phyloP scores from a whole-genome alignment of 257 asterid genomes.

The Apocynum venetum region DNA sequence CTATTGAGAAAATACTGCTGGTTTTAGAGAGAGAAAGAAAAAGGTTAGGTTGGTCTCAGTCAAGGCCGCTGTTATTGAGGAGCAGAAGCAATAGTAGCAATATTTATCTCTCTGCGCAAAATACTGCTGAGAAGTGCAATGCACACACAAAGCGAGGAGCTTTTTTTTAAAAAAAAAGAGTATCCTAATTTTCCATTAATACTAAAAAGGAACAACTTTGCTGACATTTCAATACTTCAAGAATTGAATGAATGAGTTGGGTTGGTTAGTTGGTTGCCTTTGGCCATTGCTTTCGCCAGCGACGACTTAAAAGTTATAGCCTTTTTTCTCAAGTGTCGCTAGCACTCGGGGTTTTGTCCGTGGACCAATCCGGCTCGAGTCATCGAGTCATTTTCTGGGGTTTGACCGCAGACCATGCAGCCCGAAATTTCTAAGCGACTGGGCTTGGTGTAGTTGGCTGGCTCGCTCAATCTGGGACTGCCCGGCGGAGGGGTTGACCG shows the following conservation, averaged over 20 bases:
- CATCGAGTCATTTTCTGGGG: neutral
- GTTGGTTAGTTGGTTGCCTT: neutral
- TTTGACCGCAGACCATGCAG: neutral
- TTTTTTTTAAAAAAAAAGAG: neutral
- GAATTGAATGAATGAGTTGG: conserved; percentile 5
- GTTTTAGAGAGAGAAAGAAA: neutral
- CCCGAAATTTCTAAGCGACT: neutral
- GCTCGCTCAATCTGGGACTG: neutral
- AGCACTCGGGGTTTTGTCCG: neutral
- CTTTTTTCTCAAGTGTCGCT: neutral
- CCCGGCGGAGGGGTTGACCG: conserved; percentile 1
- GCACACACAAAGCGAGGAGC: neutral
- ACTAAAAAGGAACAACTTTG: neutral
- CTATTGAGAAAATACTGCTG: neutral
- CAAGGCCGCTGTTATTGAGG: conserved; percentile 15
- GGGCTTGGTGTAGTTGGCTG: neutral
- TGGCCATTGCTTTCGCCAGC: conserved; percentile 9
- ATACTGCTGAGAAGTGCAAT: neutral
- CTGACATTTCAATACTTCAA: neutral
- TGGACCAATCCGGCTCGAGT: neutral
- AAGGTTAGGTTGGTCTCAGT: conserved; percentile 14
- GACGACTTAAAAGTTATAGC: neutral
- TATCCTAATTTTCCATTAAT: neutral
- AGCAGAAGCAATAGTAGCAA: conserved; percentile 10
- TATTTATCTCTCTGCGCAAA: neutral